These are phyloP conservation scores for Saraca asoca DNA, from an alignment of 331 rosid species.

Conservation along the genomic window DNA sequence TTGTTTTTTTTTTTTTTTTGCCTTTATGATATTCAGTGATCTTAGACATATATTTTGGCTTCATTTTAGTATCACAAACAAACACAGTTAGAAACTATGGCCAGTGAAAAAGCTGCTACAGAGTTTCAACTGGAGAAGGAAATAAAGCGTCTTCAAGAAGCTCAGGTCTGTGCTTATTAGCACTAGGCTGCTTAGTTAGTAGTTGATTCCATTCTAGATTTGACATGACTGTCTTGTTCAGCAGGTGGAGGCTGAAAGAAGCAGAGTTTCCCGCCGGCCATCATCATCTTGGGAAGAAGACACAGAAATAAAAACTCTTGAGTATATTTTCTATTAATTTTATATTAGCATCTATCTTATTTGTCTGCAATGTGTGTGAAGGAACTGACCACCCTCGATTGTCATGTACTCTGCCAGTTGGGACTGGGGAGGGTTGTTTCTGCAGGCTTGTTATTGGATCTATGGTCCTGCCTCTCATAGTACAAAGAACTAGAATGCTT, in stretches of 20 bases:
- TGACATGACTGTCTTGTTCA: conserved; percentile 34
- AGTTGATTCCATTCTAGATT: conserved; percentile 21
- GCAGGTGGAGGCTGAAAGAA: conserved; percentile 93
- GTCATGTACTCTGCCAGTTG: conserved; percentile 20
- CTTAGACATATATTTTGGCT: conserved; percentile 18
- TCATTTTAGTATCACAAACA: conserved; percentile 88
- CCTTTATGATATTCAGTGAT: conserved; percentile 25
- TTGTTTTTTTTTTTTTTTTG: neutral
- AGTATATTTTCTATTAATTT: conserved; percentile 59
- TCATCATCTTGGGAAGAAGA: conserved; percentile 96
- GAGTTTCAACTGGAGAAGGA: conserved; percentile 98
- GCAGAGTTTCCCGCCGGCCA: conserved; percentile 76
- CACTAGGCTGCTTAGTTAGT: conserved; percentile 33
- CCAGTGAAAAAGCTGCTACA: conserved; percentile 92
- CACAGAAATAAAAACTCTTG: conserved; percentile 83
- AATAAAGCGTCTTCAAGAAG: conserved; percentile 79
- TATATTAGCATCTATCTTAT: conserved; percentile 24
- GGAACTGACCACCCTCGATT: conserved; percentile 20
- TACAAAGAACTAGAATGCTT: conserved; percentile 28
- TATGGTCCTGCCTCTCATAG: neutral
- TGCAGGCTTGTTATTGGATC: neutral
- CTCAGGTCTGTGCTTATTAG: conserved; percentile 59
- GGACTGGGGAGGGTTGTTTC: conserved; percentile 11
- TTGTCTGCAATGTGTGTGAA: conserved; percentile 28
- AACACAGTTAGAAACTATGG: conserved; percentile 96